Evolutionary conservation across 257 asterid genomes (phyloP).

Genomic region (Paraleonurus japonicus): DNA sequence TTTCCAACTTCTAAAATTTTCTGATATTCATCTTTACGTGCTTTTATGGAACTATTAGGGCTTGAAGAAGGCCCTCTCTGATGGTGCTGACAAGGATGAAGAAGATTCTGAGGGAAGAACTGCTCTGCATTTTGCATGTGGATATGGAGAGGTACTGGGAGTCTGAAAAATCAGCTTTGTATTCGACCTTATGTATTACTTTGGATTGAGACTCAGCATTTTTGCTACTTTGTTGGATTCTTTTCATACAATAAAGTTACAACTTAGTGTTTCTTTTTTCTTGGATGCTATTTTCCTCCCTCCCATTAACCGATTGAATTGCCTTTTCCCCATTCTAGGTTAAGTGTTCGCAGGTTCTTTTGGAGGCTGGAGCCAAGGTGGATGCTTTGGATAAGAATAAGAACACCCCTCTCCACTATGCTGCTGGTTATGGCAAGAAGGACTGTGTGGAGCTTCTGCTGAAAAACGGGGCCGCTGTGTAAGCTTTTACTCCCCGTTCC

Average conservation of each 20-base stretch:
- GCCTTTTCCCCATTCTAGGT: conserved; percentile 40
- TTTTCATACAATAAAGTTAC: neutral
- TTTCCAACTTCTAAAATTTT: neutral
- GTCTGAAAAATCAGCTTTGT: neutral
- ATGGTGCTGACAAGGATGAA: conserved; percentile 86
- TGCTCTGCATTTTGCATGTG: conserved; percentile 91
- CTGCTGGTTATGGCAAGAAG: conserved; percentile 96
- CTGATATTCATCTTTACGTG: neutral
- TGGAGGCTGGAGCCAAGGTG: conserved; percentile 91
- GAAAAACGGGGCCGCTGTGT: conserved; percentile 93
- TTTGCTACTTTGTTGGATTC: neutral
- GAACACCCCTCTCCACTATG: conserved; percentile 96
- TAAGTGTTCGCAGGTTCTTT: conserved; percentile 76
- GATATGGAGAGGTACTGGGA: conserved; percentile 79
- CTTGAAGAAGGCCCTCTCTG: conserved; percentile 64
- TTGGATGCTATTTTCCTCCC: conserved; percentile 33
- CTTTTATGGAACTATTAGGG: conserved; percentile 41
- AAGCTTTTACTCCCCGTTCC: too few relatives aligned
- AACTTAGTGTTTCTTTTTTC: neutral
- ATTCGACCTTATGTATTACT: neutral
- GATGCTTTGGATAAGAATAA: conserved; percentile 86
- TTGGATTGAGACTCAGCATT: neutral
- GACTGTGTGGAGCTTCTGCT: conserved; percentile 82
- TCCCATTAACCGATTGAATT: conserved; percentile 20
- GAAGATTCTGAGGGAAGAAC: conserved; percentile 97